These are phyloP conservation scores for Ramaria sp. DNA, from an alignment of 768 basidiomycete species.

Conservation along the genomic window DNA sequence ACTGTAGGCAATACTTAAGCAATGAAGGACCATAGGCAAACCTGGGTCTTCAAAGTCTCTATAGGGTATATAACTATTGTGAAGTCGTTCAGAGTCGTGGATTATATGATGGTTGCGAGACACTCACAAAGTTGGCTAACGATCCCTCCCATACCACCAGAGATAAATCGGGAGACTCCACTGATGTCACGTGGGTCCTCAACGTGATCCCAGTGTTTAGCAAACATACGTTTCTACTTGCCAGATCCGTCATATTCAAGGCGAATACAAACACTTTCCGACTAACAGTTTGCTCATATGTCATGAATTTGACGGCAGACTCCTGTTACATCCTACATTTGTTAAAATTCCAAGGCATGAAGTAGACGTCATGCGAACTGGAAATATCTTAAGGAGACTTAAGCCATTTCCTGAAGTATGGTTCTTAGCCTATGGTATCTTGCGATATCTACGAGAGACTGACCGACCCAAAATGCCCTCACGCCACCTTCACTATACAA, in stretches of 20 bases:
- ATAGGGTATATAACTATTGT: conserved; percentile 84
- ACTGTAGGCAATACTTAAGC: background rate
- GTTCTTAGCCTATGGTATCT: background rate
- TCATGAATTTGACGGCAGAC: conserved; percentile 96
- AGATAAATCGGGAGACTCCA: conserved; percentile 84
- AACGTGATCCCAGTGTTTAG: conserved; percentile 82
- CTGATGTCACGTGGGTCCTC: conserved; percentile 84
- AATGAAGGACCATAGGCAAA: conserved; percentile 16
- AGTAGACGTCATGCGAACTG: conserved; percentile 23
- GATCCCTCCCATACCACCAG: conserved; percentile 94
- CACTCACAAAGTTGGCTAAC: conserved; percentile 76
- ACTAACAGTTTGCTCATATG: conserved; percentile 86
- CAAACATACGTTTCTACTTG: conserved; percentile 84
- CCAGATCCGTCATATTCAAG: conserved; percentile 8
- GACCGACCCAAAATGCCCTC: conserved; percentile 96
- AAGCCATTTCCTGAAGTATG: conserved; percentile 29
- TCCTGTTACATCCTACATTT: conserved; percentile 30
- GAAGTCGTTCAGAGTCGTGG: conserved; percentile 13
- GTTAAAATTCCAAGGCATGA: background rate
- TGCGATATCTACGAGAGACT: conserved; percentile 28
- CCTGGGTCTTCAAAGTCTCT: conserved; percentile 75
- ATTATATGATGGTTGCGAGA: conserved; percentile 5
- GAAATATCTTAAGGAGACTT: conserved; percentile 91
- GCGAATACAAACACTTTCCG: conserved; percentile 10
- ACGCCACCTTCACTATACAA: conserved; percentile 89